These are phyloP conservation scores for Platanthera guangdongensis DNA, from an alignment of 106 monocot species.

Conservation along the genomic window DNA sequence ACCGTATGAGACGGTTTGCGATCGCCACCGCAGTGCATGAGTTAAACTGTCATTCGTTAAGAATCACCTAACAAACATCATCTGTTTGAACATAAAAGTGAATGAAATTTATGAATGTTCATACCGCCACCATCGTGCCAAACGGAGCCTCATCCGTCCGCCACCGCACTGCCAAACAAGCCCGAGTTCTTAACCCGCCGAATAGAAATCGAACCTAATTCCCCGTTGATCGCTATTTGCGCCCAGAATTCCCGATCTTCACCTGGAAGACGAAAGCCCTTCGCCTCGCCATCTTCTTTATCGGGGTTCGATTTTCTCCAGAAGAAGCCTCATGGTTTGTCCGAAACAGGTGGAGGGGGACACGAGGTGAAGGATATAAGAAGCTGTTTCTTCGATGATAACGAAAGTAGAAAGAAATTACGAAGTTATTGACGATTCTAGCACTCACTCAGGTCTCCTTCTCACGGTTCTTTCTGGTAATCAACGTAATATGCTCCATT, in stretches of 20 bases:
- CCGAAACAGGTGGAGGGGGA: background rate
- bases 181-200: too few relatives aligned
- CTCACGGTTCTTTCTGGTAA: background rate
- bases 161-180: too few relatives aligned
- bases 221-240: background rate
- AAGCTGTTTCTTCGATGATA: background rate
- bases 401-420: background rate
- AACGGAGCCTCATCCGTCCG: too few relatives aligned
- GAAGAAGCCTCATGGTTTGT: background rate
- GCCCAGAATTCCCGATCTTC: background rate
- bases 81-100: too few relatives aligned
- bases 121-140: too few relatives aligned
- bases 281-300: background rate
- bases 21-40: too few relatives aligned
- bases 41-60: too few relatives aligned
- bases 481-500: background rate
- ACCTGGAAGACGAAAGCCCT: too few relatives aligned
- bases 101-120: too few relatives aligned
- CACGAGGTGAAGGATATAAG: background rate
- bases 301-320: background rate
- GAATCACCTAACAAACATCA: too few relatives aligned
- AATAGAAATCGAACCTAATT: too few relatives aligned
- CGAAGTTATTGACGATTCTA: background rate
- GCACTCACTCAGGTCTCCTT: background rate
- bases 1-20: too few relatives aligned